Conservation (phyloP, 345 rosid genomes). For the Sonneratia alba region DNA sequence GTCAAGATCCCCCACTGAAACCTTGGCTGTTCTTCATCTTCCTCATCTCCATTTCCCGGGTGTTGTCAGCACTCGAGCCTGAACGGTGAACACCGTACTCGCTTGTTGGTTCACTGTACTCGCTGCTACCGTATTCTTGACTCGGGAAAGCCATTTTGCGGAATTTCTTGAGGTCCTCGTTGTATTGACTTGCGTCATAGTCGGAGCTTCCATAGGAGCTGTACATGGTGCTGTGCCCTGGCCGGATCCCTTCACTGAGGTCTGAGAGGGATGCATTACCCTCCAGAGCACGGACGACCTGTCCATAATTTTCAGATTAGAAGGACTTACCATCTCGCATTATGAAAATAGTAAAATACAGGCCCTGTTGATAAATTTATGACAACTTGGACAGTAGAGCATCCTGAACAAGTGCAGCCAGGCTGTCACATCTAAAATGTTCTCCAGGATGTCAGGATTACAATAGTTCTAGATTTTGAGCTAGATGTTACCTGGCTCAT, state of each 20-base stretch:
- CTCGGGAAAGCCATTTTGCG: slow-evolving; percentile 56
- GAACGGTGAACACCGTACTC: slow-evolving; percentile 67
- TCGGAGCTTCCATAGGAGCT: slow-evolving; percentile 66
- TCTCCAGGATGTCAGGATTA: no score
- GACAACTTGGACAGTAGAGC: no score
- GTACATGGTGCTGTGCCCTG: slow-evolving; percentile 46
- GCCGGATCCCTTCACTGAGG: slow-evolving; percentile 58
- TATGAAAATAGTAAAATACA: not conserved
- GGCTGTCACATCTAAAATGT: no score
- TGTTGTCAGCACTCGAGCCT: slow-evolving; percentile 64
- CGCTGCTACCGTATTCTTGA: slow-evolving; percentile 64
- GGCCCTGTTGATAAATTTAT: no score
- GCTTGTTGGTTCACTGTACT: slow-evolving; percentile 55
- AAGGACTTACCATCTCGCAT: not conserved
- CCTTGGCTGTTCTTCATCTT: slow-evolving; percentile 47
- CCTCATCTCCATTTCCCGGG: slow-evolving; percentile 60
- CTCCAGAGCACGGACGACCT: slow-evolving; percentile 81
- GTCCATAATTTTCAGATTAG: slow-evolving; percentile 6
- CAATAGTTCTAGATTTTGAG: no score
- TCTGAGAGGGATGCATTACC: slow-evolving; percentile 67
- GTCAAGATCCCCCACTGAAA: slow-evolving; percentile 33
- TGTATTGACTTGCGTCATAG: slow-evolving; percentile 64
- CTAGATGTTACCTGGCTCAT: slow-evolving; percentile 63
- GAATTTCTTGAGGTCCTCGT: slow-evolving; percentile 67
- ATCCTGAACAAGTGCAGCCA: no score